Evolutionary conservation across 208 protist genomes (phyloP).

Genomic region (Crithidia thermophila): DNA sequence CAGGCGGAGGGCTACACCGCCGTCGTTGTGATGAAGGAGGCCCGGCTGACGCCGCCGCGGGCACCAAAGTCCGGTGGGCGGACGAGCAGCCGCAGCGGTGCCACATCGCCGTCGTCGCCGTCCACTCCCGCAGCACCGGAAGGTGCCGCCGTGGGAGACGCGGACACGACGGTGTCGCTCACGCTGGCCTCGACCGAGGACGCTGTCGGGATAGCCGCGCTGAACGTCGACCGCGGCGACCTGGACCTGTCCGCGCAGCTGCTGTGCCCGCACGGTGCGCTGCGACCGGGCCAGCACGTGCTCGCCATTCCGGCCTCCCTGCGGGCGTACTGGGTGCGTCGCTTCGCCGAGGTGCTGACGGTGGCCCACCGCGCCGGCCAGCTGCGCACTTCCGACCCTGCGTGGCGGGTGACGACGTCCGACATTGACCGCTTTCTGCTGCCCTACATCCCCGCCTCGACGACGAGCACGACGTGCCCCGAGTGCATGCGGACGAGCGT

Average conservation of each 20-base stretch:
- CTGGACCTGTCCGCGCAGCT: constrained; percentile 26
- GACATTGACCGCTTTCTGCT: constrained; percentile 33
- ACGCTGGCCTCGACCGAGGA: constrained; percentile 5
- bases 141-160: neutral
- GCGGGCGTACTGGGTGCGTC: constrained; percentile 54
- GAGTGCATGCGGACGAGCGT: constrained; percentile 55
- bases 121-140: neutral
- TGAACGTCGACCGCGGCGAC: constrained; percentile 21
- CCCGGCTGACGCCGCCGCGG: constrained; percentile 10
- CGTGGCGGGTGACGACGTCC: constrained; percentile 25
- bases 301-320: constrained; percentile 44
- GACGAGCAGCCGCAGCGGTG: constrained; percentile 8
- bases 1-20: constrained; percentile 65
- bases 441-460: constrained; percentile 38
- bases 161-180: constrained; percentile 7
- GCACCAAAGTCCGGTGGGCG: no score
- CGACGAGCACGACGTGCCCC: constrained; percentile 36
- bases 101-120: constrained; percentile 7
- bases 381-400: constrained; percentile 20
- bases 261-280: constrained; percentile 52
- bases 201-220: neutral
- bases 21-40: constrained; percentile 38
- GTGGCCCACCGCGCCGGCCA: constrained; percentile 26
- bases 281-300: constrained; percentile 45
- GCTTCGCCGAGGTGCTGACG: constrained; percentile 40